Evolutionary conservation across 2,329 filamentous ascomycete genomes (phyloP), one percentile per base, ranked within the genome.

Genomic region (Epichloe hybrida): DNA sequence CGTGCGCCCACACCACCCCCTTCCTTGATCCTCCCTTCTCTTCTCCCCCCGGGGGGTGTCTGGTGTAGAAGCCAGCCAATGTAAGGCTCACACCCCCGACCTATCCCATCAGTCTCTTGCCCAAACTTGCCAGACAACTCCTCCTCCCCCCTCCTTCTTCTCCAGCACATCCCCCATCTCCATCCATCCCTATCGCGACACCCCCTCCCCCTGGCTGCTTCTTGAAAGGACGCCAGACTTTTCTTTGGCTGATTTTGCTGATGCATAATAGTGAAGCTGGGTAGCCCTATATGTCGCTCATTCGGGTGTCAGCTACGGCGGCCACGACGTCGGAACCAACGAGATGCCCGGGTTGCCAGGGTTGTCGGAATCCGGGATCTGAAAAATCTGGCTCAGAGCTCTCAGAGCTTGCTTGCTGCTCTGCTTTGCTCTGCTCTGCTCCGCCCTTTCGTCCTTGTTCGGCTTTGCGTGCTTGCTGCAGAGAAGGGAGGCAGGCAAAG

Each of bases 251-350:
- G 23, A 20, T 37, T 21, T 42, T 50, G 43, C 51, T 52, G 38
- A 37, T 52, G 50, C 51, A 48, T 50, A 15, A 45, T 38, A 27
- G 48, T 36, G 17, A 46, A 40, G 45, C 35, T 50, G 39, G 48
- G 48, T 53, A 53, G 51, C 51, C 51, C 51, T 52, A 48, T 52
- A 52, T 50, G 48, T 50, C 35, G 45, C 47, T 50, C 50, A 40
- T 46, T 50, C 42, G 43, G 43, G 38, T 40, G 37, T 47, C 45
- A 48, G 43, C 43, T 23, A 11, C 34, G 21, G 21, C 17, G 50
- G 27, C 45, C 45, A 35, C 15, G 46, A 45, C n/a, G 39, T 49
- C 41, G 50, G 40, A 48, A 49, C 41, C 27, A 42, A 49, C 27
- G 41, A n/a, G 27, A 51, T 39, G 37, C 37, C 2, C 17, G 20